Base-by-base conservation (phyloP, 129 eudicot species). In the Scalesia atractyloides region DNA sequence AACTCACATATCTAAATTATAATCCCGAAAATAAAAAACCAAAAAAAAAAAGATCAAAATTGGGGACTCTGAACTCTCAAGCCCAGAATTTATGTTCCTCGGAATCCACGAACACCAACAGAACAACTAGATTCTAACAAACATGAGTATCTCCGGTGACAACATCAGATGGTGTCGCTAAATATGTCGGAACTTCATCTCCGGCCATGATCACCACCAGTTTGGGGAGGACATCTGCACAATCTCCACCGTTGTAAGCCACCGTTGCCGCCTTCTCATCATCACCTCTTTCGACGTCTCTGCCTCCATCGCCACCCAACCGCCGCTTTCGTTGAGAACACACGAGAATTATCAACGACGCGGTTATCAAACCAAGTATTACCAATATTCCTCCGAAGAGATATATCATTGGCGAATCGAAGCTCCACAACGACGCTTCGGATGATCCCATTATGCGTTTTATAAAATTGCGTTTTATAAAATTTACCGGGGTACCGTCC, bases 201-300 rank as follows among this genome's bases (percentile, higher is more conserved):
- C 96, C 96, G 72, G 96, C 89, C 96, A 89, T 86, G 60, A 89
- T 84, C 16, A 89, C 96, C 13, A 84, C 80, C 2, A 86, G 33
- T 78, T 79, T 77, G 0, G 87, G 89, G 18, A 44, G 62, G 26
- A 22, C n/a, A 24, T 76, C 77, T 5, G 8, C n/a, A n/a, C 66
- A 82, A 15, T 63, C 68, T 8, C 68, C 68, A 16, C 68, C 49
- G 24, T 63, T 3, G 24, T 37, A n/a, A 2, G 14, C 68, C 24
- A 13, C 24, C 24, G 48, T 36, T 0, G 15, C 48, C 7, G 48
- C 48, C 48, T 63, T 63, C 3, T 63, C 67, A 36, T 14, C 68
- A 12, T 16, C 30, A 9, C 62, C 84, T 7, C 22, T 64, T 71
- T 78, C 82, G 11, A 78, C 19, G 43, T 78, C 82, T 1, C 19